These are phyloP conservation scores for Boletus sp. DNA, from an alignment of 768 basidiomycete genomes.

Conservation along the genomic window DNA sequence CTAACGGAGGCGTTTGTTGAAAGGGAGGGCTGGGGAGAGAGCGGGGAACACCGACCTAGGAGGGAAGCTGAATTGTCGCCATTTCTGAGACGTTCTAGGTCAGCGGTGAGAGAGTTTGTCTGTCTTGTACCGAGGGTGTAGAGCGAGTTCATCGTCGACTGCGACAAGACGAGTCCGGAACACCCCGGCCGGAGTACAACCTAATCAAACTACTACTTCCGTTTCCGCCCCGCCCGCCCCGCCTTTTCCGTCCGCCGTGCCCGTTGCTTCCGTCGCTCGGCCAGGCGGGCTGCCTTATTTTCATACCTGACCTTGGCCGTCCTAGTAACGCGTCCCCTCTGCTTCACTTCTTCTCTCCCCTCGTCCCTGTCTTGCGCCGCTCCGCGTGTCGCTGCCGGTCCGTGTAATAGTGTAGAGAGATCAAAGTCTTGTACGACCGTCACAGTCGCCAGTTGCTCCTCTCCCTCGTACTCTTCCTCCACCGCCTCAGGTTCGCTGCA, in stretches of 20 bases:
- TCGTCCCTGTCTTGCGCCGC: not conserved
- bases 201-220: slow-evolving; percentile 30
- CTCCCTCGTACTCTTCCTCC: slow-evolving; percentile 77
- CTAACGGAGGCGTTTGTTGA: slow-evolving; percentile 44
- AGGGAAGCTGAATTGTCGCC: slow-evolving; percentile 81
- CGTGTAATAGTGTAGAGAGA: slow-evolving; percentile 58
- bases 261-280: slow-evolving; percentile 61
- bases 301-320: slow-evolving; percentile 55
- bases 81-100: slow-evolving; percentile 78
- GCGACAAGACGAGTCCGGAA: slow-evolving; percentile 4
- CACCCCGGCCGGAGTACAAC: slow-evolving; percentile 12
- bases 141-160: slow-evolving; percentile 81
- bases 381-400: slow-evolving; percentile 24
- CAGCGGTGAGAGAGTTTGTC: slow-evolving; percentile 82
- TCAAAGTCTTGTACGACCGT: slow-evolving; percentile 93
- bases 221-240: slow-evolving; percentile 65
- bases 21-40: not conserved
- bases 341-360: not conserved
- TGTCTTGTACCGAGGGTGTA: slow-evolving; percentile 94
- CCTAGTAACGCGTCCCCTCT: slow-evolving; percentile 26
- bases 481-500: slow-evolving; percentile 34
- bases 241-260: slow-evolving; percentile 70
- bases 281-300: slow-evolving; percentile 63
- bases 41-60: slow-evolving; percentile 57
- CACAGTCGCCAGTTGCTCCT: slow-evolving; percentile 84